These are phyloP conservation scores for Chlorella sp. DNA, from an alignment of 139 green algal genomes.

Conservation along the genomic window DNA sequence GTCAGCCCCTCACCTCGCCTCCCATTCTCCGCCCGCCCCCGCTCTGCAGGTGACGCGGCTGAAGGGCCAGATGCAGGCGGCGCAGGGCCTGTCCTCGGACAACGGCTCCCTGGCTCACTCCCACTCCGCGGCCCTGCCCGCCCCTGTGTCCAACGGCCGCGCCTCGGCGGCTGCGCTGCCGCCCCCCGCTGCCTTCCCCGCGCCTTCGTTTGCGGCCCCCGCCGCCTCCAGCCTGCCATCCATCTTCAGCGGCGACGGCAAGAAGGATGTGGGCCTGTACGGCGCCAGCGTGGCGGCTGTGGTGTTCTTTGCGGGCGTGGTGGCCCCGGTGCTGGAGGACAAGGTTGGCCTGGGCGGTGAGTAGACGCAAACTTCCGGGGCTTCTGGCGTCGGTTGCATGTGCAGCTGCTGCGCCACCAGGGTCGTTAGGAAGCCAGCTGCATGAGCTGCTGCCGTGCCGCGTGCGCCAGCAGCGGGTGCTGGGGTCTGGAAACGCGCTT, in stretches of 20 bases:
- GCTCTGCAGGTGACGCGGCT: conserved; percentile 8
- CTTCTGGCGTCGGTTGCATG: background rate
- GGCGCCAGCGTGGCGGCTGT: conserved; percentile 2
- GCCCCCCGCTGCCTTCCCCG: background rate
- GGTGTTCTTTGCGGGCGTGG: conserved; percentile 21
- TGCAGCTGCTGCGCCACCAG: too few relatives aligned
- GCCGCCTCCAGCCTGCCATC: too few relatives aligned
- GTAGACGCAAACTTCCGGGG: background rate
- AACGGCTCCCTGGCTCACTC: background rate
- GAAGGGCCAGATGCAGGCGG: background rate
- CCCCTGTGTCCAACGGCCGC: background rate
- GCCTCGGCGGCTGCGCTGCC: background rate
- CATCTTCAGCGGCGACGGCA: too few relatives aligned
- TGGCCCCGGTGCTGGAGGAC: conserved; percentile 30
- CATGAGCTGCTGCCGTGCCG: too few relatives aligned
- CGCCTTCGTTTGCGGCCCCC: too few relatives aligned
- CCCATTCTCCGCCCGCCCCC: too few relatives aligned
- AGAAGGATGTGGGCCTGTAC: background rate
- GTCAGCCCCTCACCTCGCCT: too few relatives aligned
- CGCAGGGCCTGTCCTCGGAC: background rate
- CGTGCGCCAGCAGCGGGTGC: too few relatives aligned
- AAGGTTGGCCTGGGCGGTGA: conserved; percentile 36
- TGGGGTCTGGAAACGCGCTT: too few relatives aligned
- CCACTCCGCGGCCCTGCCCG: background rate
- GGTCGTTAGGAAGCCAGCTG: too few relatives aligned